phyloP scores from a whole-genome alignment of 2,329 filamentous ascomycete species.

The Penicillium sp. region DNA sequence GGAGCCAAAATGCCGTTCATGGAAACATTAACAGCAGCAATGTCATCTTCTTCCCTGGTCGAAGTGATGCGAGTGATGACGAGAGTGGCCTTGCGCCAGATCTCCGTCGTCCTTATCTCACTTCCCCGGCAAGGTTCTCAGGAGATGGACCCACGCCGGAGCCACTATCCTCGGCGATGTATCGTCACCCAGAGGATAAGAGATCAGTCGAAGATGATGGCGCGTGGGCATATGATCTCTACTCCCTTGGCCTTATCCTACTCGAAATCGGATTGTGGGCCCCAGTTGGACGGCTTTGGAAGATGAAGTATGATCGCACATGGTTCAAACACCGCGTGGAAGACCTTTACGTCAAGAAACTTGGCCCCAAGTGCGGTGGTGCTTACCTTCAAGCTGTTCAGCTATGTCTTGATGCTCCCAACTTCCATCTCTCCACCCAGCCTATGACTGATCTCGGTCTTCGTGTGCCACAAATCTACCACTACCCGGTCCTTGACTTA shows the following conservation, averaged over 20 bases:
- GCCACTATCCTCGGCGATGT: conserved; percentile 57
- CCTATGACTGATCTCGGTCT: conserved; percentile 44
- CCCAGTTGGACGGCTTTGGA: conserved; percentile 63
- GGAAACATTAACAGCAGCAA: conserved; percentile 67
- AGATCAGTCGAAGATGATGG: conserved; percentile 40
- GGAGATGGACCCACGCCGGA: conserved; percentile 49
- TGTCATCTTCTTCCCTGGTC: conserved; percentile 57
- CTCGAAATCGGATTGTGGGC: conserved; percentile 67
- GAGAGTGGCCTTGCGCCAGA: conserved; percentile 43
- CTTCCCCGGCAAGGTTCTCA: conserved; percentile 62
- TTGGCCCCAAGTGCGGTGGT: conserved; percentile 64
- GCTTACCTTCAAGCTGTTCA: conserved; percentile 64
- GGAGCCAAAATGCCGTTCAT: conserved; percentile 59
- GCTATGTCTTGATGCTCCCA: conserved; percentile 61
- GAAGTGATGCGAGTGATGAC: conserved; percentile 34
- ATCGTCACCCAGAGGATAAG: conserved; percentile 58
- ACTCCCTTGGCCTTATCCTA: conserved; percentile 62
- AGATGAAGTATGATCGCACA: conserved; percentile 62
- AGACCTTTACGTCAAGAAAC: conserved; percentile 62
- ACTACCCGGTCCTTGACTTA: conserved; percentile 46
- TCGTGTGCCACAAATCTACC: conserved; percentile 43
- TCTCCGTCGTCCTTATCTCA: conserved; percentile 58
- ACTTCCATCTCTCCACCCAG: conserved; percentile 47
- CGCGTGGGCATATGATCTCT: conserved; percentile 56
- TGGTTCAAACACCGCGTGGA: conserved; percentile 67